Percentiles rank a stretch among this genome's conserved stretches.
Conservation (phyloP, 1,284 basidiomycete species). For the Cerrena zonata region DNA sequence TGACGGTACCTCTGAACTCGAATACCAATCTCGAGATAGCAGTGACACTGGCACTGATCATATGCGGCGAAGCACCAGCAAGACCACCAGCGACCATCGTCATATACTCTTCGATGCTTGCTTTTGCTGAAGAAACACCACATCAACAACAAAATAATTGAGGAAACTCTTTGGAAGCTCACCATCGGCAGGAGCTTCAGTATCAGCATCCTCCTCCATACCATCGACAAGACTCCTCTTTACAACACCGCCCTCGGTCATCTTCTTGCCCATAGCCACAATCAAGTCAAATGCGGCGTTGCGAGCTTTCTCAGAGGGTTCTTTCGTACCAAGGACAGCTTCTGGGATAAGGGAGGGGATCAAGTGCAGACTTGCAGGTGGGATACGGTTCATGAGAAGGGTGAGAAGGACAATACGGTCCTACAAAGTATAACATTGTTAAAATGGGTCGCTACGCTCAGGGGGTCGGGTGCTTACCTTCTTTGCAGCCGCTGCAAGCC, state of each 20-base stretch:
- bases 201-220: constrained; percentile 67
- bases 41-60: constrained; percentile 96
- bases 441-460: background rate
- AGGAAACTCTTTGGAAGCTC: background rate
- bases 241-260: constrained; percentile 83
- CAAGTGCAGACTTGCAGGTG: constrained; percentile 71
- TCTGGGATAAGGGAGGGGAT: constrained; percentile 90
- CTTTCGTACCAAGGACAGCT: constrained; percentile 95
- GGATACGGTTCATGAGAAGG: constrained; percentile 68
- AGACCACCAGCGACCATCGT: constrained; percentile 96
- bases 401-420: constrained; percentile 81
- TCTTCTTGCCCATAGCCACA: constrained; percentile 88
- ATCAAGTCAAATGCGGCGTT: constrained; percentile 87
- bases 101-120: constrained; percentile 87
- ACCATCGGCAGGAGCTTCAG: constrained; percentile 43
- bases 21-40: constrained; percentile 91
- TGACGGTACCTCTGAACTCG: constrained; percentile 95
- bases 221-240: constrained; percentile 74
- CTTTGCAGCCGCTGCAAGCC: constrained; percentile 81
- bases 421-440: constrained; percentile 29
- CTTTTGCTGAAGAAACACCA: constrained; percentile 45
- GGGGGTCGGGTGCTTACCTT: constrained; percentile 42
- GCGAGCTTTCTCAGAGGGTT: constrained; percentile 90
- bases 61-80: constrained; percentile 90
- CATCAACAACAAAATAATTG: constrained; percentile 6